Conservation (phyloP, 1,284 basidiomycete genomes). For the Lignosus rhinocerotis region DNA sequence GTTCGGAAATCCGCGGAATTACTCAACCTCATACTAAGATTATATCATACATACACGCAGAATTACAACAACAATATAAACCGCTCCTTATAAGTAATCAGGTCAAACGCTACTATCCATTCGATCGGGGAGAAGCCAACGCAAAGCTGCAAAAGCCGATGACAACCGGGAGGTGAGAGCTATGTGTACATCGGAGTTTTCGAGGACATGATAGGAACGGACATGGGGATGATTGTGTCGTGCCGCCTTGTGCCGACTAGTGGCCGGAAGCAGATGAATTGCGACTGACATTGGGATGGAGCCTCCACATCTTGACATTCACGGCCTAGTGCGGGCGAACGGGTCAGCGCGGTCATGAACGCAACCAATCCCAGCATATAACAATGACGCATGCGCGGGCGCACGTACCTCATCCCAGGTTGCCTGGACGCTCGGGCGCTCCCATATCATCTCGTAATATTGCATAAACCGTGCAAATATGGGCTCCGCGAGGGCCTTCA, state of each 20-base stretch:
- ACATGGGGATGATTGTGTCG: background rate
- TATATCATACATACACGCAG: background rate
- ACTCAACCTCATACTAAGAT: background rate
- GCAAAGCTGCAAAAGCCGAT: background rate
- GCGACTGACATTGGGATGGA: constrained; percentile 22
- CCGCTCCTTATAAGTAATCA: background rate
- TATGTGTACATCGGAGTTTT: background rate
- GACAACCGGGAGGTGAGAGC: background rate
- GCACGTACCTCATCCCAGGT: constrained; percentile 35
- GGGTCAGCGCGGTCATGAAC: background rate
- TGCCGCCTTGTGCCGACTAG: background rate
- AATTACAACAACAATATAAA: background rate
- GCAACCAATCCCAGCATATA: background rate
- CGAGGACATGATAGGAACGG: background rate
- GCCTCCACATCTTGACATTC: constrained; percentile 25
- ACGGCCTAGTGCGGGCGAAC: constrained; percentile 4
- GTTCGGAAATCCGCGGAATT: background rate
- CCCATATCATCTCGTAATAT: constrained; percentile 33
- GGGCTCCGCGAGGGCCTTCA: constrained; percentile 20
- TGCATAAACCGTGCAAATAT: constrained; percentile 32
- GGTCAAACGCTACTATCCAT: background rate
- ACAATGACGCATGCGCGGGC: constrained; percentile 12
- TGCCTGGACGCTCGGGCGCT: constrained; percentile 32
- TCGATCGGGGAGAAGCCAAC: background rate
- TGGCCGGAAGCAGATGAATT: constrained; percentile 16